Base-by-base conservation (phyloP, 2,329 filamentous ascomycete genomes). In the Neopestalotiopsis rosae region DNA sequence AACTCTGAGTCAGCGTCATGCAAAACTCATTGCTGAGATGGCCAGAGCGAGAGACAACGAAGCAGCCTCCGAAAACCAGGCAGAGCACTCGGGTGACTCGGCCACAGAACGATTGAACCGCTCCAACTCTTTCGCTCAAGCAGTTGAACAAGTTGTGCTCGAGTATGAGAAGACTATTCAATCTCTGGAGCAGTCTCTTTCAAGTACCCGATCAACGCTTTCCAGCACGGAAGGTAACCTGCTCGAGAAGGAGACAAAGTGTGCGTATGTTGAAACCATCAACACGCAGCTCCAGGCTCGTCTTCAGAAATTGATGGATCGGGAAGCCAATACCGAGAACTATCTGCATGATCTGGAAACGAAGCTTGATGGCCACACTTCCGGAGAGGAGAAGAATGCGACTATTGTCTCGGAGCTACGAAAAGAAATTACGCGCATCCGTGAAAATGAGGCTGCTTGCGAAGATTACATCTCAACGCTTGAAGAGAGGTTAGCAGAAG, bases 121-220 rank as follows among this genome's bases (percentile, higher is more conserved):
- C 56, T 99, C 97, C 20, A 97, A 97, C 78, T 97, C 94, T 0
- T 98, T 99, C 78, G 95, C 95, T 1, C 92, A 97, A 78, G 95
- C 95, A 34, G 95, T 99, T 24, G 96, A 99, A 76, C 93, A 97
- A 77, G 94, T 99, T 28, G 94, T 99, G 3, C 84, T 98, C 63
- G 96, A 99, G 81, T 99, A 99, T 78, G 97, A 99, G 80, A 98
- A 97, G 86, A 99, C 97, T 0, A 99, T 99, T 64, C 95, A 98
- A 79, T 92, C 90, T 66, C 87, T 99, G 17, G 96, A 99, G 80
- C 91, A 94, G 65, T 98, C 95, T 1, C 88, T 99, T 14, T 95
- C 95, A 0, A 96, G 90, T 76, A 98, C 96, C 1, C 89, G 96
- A 68, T 87, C 92, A 42, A 94, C 93, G 0, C 85, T 99, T 34